Conservation (phyloP, 805 yeast genomes). For the Wickerhamomyces ciferrii region DNA sequence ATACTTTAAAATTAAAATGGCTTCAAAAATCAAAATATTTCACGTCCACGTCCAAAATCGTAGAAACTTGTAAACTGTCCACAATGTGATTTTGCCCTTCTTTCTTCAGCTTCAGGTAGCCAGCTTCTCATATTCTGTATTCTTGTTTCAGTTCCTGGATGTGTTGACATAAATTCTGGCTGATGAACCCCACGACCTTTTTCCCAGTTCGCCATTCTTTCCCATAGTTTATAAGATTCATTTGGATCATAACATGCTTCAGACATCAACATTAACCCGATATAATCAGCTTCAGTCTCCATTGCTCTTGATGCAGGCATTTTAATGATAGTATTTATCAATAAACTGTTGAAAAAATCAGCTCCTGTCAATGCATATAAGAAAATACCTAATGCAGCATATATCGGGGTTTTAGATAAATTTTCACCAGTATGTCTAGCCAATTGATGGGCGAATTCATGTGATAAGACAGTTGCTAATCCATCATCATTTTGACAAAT, state of each 20-base stretch:
- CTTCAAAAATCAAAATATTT: neutral
- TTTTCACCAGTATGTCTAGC: conserved; percentile 90
- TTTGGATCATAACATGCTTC: conserved; percentile 79
- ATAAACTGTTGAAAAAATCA: conserved; percentile 42
- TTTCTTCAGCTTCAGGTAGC: conserved; percentile 46
- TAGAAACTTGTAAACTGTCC: conserved; percentile 7
- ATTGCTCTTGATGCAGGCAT: conserved; percentile 87
- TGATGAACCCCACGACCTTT: conserved; percentile 23
- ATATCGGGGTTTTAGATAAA: conserved; percentile 70
- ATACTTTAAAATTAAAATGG: neutral
- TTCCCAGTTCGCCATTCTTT: conserved; percentile 62
- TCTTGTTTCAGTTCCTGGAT: conserved; percentile 79
- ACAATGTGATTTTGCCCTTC: conserved; percentile 11
- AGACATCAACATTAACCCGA: conserved; percentile 90
- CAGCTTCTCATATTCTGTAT: conserved; percentile 62
- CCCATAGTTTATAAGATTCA: conserved; percentile 77
- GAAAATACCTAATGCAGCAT: conserved; percentile 45
- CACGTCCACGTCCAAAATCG: conserved; percentile 2
- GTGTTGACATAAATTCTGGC: conserved; percentile 77
- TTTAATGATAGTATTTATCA: conserved; percentile 51
- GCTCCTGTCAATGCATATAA: conserved; percentile 62
- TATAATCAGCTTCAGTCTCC: conserved; percentile 96
- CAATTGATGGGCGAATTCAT: conserved; percentile 90
- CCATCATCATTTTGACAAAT: conserved; percentile 84
- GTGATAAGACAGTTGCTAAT: conserved; percentile 89